Evolutionary conservation across 768 basidiomycete species (phyloP).

Genomic region (Suillus sp.): DNA sequence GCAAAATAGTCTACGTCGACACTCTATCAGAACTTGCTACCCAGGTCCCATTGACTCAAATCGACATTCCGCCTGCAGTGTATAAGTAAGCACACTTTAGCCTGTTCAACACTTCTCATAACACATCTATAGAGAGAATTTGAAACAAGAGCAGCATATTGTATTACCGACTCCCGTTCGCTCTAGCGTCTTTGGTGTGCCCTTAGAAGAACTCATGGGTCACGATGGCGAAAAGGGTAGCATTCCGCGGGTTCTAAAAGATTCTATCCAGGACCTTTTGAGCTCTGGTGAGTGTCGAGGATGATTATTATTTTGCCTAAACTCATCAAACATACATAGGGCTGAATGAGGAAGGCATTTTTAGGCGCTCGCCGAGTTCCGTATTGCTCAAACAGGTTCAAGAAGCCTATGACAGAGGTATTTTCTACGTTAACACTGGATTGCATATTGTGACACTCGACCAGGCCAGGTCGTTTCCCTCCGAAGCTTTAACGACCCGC

Average conservation of each 20-base stretch:
- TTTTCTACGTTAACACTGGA: not conserved
- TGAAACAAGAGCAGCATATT: conserved; percentile 72
- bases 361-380: conserved; percentile 79
- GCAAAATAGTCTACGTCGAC: conserved; percentile 74
- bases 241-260: conserved; percentile 78
- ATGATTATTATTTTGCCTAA: not conserved
- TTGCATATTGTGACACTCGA: conserved; percentile 13
- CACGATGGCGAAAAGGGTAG: conserved; percentile 80
- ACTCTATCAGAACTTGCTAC: conserved; percentile 79
- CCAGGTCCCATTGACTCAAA: conserved; percentile 82
- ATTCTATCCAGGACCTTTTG: conserved; percentile 71
- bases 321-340: conserved; percentile 30
- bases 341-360: conserved; percentile 75
- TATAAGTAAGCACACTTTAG: conserved; percentile 61
- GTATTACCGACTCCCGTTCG: conserved; percentile 60
- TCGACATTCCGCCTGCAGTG: conserved; percentile 80
- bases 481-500: conserved; percentile 72
- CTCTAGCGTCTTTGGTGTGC: conserved; percentile 76
- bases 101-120: conserved; percentile 7
- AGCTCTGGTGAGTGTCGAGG: conserved; percentile 44
- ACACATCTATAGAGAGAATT: conserved; percentile 61
- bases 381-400: conserved; percentile 70
- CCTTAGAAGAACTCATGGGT: conserved; percentile 83
- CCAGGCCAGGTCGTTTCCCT: conserved; percentile 78
- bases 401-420: conserved; percentile 84